A percentile compares a stretch with the other conserved stretches of the same genome.
phyloP scores from a whole-genome alignment of 1,284 basidiomycete species.

The Mycena citricolor region DNA sequence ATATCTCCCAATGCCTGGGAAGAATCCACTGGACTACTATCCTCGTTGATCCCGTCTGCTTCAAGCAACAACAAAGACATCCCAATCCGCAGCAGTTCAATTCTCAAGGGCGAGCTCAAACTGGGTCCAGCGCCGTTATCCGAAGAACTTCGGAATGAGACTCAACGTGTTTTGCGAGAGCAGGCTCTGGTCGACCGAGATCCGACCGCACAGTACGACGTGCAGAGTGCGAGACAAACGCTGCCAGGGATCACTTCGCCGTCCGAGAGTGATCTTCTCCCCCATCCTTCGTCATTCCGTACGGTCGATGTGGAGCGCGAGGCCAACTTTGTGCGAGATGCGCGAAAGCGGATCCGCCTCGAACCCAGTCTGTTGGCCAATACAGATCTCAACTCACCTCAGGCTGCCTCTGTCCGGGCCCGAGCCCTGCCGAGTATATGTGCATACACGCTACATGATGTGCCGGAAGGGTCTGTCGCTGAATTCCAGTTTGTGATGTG shows the following conservation, averaged over 20 bases:
- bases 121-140: conserved; percentile 79
- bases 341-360: conserved; percentile 84
- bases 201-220: conserved; percentile 61
- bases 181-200: conserved; percentile 72
- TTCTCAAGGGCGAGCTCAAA: conserved; percentile 73
- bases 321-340: conserved; percentile 87
- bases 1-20: conserved; percentile 71
- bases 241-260: conserved; percentile 61
- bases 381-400: conserved; percentile 56
- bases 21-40: conserved; percentile 79
- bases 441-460: conserved; percentile 90
- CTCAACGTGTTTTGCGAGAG: conserved; percentile 70
- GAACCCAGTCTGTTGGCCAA: conserved; percentile 68
- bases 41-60: conserved; percentile 70
- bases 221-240: conserved; percentile 50
- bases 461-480: conserved; percentile 77
- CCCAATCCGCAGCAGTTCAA: conserved; percentile 75
- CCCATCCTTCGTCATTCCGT: conserved; percentile 80
- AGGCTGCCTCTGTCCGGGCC: conserved; percentile 53
- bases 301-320: conserved; percentile 90
- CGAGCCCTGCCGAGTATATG: conserved; percentile 86
- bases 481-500: conserved; percentile 1
- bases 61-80: conserved; percentile 40
- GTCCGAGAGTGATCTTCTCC: conserved; percentile 72
- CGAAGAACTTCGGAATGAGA: conserved; percentile 79